Evolutionary conservation across 208 protist genomes (phyloP).

Genomic region (Acanthamoeba castellanii): DNA sequence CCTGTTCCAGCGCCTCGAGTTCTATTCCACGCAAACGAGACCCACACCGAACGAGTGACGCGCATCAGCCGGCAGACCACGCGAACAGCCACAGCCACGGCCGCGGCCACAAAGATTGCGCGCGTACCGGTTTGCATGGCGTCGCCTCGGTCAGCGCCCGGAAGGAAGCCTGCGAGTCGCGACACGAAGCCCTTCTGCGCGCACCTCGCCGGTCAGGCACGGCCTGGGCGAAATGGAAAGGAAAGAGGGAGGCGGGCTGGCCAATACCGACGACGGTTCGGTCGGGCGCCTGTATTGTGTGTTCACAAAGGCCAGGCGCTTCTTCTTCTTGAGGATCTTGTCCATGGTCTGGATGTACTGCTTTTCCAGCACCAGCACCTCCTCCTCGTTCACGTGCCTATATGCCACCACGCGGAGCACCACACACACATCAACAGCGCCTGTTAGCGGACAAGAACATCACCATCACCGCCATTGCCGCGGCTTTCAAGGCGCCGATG

Average conservation of each 20-base stretch:
- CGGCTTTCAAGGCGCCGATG: neutral
- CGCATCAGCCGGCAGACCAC: no score
- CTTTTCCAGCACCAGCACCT: conserved; percentile 70
- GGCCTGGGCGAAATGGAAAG: neutral
- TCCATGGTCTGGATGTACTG: conserved; percentile 72
- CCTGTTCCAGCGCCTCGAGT: conserved; percentile 19
- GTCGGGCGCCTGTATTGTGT: conserved; percentile 1
- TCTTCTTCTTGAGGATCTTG: conserved; percentile 76
- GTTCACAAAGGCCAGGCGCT: conserved; percentile 24
- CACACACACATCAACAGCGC: neutral
- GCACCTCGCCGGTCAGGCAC: neutral
- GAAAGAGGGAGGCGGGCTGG: no score
- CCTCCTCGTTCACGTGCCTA: conserved; percentile 70
- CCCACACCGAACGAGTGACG: no score
- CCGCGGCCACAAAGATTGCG: no score
- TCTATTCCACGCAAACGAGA: no score
- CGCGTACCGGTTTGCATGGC: neutral
- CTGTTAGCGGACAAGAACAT: neutral
- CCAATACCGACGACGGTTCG: neutral
- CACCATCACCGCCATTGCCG: no score
- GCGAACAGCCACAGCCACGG: no score
- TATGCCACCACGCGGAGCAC: neutral
- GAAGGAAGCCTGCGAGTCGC: neutral
- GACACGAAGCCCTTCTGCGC: neutral
- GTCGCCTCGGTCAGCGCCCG: neutral